Percentiles rank a stretch among this genome's conserved stretches.
Evolutionary conservation across 495 filamentous ascomycete genomes (phyloP).

Genomic region (Aspergillus sclerotiicarbonarius): DNA sequence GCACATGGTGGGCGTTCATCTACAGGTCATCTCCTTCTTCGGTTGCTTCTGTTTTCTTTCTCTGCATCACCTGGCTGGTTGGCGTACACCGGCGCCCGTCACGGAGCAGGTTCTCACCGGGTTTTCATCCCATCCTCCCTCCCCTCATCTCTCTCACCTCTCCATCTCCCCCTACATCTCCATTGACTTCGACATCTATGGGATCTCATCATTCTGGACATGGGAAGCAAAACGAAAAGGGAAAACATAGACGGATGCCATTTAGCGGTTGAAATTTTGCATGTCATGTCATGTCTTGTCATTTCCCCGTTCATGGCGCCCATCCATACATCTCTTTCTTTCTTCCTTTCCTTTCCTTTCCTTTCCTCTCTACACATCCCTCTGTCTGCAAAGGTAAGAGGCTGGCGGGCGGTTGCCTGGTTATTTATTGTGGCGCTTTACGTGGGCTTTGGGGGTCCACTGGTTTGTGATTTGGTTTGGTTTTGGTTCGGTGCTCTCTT

Average conservation of each 20-base stretch:
- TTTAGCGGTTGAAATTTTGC: background rate
- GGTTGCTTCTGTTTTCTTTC: background rate
- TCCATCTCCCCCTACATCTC: no score
- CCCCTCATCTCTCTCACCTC: background rate
- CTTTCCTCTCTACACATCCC: background rate
- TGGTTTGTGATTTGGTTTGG: background rate
- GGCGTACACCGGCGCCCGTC: background rate
- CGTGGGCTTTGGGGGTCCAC: background rate
- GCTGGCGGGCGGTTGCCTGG: background rate
- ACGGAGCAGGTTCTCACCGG: background rate
- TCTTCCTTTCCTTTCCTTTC: background rate
- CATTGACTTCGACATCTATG: background rate
- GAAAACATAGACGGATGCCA: background rate
- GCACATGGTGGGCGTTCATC: conserved; percentile 8
- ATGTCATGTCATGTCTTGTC: no score
- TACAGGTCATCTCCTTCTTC: background rate
- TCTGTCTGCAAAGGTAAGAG: background rate
- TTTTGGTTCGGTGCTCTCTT: background rate
- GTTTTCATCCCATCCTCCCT: background rate
- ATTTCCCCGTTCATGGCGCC: no score
- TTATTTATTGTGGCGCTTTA: background rate
- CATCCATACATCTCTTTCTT: no score
- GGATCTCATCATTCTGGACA: background rate
- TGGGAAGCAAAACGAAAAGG: background rate
- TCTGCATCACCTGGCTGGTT: background rate